Percentiles rank a stretch among this genome's conserved stretches.
Conservation (phyloP, 176 grass and related monocot genomes). For the Secale cereale region DNA sequence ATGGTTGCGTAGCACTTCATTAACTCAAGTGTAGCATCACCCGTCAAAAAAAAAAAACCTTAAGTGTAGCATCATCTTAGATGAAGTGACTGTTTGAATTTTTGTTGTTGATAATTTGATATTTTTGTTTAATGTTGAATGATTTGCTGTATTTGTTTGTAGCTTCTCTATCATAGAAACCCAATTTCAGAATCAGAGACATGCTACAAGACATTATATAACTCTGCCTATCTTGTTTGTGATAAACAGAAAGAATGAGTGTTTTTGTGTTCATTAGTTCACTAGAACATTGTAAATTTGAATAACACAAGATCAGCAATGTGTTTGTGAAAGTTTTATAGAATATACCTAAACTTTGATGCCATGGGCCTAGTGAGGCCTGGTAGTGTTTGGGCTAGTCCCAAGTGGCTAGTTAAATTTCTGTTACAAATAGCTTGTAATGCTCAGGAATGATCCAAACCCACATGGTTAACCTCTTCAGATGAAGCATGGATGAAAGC, state of each 20-base stretch:
- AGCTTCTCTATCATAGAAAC: not conserved
- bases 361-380: not conserved
- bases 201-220: not conserved
- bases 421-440: not conserved
- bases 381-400: not conserved
- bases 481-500: not conserved
- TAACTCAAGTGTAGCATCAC: not conserved
- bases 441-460: not conserved
- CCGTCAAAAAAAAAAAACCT: too few species aligned
- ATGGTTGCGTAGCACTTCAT: not conserved
- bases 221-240: not conserved
- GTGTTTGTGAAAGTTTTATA: not conserved
- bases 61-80: not conserved
- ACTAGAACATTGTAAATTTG: not conserved
- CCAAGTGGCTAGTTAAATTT: not conserved
- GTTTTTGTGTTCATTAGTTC: not conserved
- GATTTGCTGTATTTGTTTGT: not conserved
- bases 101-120: not conserved
- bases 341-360: not conserved
- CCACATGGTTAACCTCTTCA: not conserved
- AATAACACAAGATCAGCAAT: not conserved
- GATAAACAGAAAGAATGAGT: not conserved
- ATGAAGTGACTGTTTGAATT: not conserved
- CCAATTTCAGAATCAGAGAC: not conserved
- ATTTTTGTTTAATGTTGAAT: not conserved